A percentile compares a stretch with the other conserved stretches of the same genome.
phyloP scores from a whole-genome alignment of 2,329 filamentous ascomycete genomes.

The Teratosphaeria viscida region DNA sequence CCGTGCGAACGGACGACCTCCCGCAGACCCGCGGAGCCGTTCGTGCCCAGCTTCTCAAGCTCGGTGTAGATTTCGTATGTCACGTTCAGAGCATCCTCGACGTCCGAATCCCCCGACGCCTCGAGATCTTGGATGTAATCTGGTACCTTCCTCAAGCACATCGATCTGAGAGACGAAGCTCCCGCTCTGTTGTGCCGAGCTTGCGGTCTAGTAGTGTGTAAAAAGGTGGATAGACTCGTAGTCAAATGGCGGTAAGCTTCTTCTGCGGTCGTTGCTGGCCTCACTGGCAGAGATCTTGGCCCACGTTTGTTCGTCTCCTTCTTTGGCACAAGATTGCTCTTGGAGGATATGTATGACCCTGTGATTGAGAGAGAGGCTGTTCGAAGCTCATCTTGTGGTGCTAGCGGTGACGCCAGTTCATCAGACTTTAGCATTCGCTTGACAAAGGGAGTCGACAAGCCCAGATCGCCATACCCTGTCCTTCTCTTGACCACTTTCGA shows the following conservation, averaged over 20 bases:
- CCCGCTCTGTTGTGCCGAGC: slow-evolving; percentile 19
- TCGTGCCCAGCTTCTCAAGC: slow-evolving; percentile 29
- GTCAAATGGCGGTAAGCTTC: slow-evolving; percentile 8
- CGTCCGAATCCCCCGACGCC: slow-evolving; percentile 23
- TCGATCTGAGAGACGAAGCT: slow-evolving; percentile 27
- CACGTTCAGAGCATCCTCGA: slow-evolving; percentile 22
- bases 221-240: slow-evolving; percentile 1
- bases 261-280: slow-evolving; percentile 11
- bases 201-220: slow-evolving; percentile 7
- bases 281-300: slow-evolving; percentile 14
- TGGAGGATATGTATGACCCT: not conserved
- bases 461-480: not conserved
- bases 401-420: not conserved
- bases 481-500: not conserved
- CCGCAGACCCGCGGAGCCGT: slow-evolving; percentile 31
- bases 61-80: slow-evolving; percentile 30
- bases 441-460: slow-evolving; percentile 10
- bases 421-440: slow-evolving; percentile 9
- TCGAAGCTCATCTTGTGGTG: not conserved
- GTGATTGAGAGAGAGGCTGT: not conserved
- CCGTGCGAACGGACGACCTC: slow-evolving; percentile 33
- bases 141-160: slow-evolving; percentile 31
- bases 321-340: not conserved
- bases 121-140: slow-evolving; percentile 23
- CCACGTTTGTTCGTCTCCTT: slow-evolving; percentile 7